phyloP scores from a whole-genome alignment of 345 rosid species.

The Cardamine chenopodiifolia region DNA sequence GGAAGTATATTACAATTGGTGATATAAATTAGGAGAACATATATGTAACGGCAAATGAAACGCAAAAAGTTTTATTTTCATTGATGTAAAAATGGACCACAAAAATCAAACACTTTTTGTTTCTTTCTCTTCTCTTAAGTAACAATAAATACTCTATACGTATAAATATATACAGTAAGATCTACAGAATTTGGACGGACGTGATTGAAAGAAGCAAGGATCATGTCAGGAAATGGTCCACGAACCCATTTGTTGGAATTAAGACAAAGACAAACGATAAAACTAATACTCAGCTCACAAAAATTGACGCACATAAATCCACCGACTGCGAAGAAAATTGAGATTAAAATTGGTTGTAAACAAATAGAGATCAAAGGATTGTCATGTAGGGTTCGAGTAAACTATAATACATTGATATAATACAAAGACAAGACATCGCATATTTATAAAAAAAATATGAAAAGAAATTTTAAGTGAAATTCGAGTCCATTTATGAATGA shows the following conservation, averaged over 20 bases:
- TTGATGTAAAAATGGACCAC: neutral
- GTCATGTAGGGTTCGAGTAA: neutral
- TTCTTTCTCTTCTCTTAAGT: neutral
- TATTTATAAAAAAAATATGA: no score
- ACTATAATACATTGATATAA: neutral
- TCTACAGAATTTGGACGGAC: constrained; percentile 7
- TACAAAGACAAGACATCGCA: neutral
- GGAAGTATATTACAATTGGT: neutral
- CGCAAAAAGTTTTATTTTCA: neutral
- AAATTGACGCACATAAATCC: constrained; percentile 19
- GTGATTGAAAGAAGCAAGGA: constrained; percentile 20
- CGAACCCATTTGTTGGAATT: constrained; percentile 19
- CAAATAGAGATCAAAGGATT: neutral
- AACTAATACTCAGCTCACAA: constrained; percentile 10
- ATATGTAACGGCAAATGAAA: neutral
- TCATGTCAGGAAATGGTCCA: constrained; percentile 42
- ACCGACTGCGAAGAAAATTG: constrained; percentile 13
- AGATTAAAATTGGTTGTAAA: neutral
- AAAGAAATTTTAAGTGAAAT: neutral
- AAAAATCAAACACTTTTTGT: neutral
- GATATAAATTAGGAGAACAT: neutral
- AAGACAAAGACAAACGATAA: constrained; percentile 16
- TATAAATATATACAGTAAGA: constrained; percentile 19
- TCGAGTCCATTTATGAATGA: constrained; percentile 16
- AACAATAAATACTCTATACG: neutral